phyloP scores from a whole-genome alignment of 495 filamentous ascomycete species.

The Lasiosphaeris hirsuta region DNA sequence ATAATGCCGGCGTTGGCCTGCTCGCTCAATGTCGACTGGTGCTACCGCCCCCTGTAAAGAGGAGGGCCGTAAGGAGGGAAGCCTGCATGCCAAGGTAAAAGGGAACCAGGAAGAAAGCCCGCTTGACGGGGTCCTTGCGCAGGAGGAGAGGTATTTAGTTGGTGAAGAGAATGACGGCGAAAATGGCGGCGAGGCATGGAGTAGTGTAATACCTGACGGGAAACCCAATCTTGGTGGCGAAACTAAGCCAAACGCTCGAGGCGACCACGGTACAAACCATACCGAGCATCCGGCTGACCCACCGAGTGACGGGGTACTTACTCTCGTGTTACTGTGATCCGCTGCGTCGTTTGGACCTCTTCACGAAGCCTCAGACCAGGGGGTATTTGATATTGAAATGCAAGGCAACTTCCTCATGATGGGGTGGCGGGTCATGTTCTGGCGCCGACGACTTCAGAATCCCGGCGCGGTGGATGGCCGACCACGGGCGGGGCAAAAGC shows the following conservation, averaged over 20 bases:
- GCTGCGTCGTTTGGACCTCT: too few species aligned
- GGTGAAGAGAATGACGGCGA: conserved; percentile 57
- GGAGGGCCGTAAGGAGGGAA: conserved; percentile 58
- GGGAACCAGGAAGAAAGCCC: conserved; percentile 54
- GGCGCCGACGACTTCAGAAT: too few species aligned
- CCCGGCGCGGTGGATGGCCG: too few species aligned
- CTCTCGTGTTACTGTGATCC: too few species aligned
- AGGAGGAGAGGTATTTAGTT: conserved; percentile 61
- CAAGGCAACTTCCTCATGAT: too few species aligned
- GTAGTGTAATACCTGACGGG: too few species aligned
- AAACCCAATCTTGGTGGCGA: conserved; percentile 54
- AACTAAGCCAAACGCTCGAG: conserved; percentile 57
- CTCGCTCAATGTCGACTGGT: conserved; percentile 40
- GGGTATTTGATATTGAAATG: too few species aligned
- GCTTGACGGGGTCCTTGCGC: conserved; percentile 53
- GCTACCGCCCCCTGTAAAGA: conserved; percentile 51
- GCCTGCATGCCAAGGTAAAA: conserved; percentile 58
- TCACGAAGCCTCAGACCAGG: too few species aligned
- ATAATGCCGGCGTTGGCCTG: conserved; percentile 54
- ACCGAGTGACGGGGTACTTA: too few species aligned
- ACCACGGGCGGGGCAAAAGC: too few species aligned
- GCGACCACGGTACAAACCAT: conserved; percentile 60
- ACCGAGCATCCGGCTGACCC: conserved; percentile 61
- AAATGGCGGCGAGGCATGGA: conserved; percentile 53
- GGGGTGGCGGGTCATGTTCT: too few species aligned